Conservation (phyloP, 768 basidiomycete species). For the Lactarius evosmus region DNA sequence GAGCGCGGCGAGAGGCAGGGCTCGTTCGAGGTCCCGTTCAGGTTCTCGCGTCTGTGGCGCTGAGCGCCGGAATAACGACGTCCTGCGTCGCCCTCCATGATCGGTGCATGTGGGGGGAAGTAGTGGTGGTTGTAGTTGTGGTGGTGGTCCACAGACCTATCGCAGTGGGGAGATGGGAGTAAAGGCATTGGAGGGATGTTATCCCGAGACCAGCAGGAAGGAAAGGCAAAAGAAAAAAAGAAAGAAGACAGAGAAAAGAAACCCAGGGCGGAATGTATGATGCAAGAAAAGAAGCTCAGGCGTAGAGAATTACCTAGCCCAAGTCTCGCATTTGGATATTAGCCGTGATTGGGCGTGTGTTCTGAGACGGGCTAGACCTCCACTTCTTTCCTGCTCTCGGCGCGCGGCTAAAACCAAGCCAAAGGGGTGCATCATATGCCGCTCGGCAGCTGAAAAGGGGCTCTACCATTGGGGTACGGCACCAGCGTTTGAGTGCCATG, state of each 20-base stretch:
- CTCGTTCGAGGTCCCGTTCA: neutral
- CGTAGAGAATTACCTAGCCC: neutral
- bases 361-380: neutral
- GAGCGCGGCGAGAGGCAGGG: constrained; percentile 13
- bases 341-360: constrained; percentile 2
- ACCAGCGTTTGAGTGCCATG: neutral
- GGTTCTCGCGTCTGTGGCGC: constrained; percentile 14
- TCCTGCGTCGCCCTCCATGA: constrained; percentile 9
- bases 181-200: neutral
- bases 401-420: too few relatives aligned
- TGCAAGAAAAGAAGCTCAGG: neutral
- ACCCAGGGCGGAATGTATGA: neutral
- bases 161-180: neutral
- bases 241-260: neutral
- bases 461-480: neutral
- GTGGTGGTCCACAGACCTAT: neutral
- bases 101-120: neutral
- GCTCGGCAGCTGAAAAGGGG: neutral
- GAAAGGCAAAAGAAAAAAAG: neutral
- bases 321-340: constrained; percentile 11
- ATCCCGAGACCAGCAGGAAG: constrained; percentile 12
- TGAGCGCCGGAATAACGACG: constrained; percentile 13
- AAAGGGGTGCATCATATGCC: neutral
- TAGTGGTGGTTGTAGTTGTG: neutral
- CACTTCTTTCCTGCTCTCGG: neutral